Evolutionary conservation across 441 rosid species (phyloP), one percentile per base, ranked within the genome.

Genomic region (Adansonia gregorii): DNA sequence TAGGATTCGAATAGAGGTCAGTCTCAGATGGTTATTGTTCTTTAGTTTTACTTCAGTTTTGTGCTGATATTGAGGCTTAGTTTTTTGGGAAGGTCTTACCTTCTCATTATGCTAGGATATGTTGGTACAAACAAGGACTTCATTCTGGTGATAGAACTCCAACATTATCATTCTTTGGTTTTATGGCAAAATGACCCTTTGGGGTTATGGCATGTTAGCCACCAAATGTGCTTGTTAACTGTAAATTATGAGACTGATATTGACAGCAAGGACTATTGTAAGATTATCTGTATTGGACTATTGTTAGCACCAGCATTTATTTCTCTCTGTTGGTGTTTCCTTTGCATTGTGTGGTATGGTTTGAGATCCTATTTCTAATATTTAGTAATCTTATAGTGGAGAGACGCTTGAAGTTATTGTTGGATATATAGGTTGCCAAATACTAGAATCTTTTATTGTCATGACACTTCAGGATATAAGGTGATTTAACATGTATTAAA

Each of bases 321-420:
- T 73, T 61, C 75, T 80, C 78, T 79, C 76, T 88, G 92, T 91
- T 91, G 90, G 90, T 88, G 87, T 86, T 81, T 77, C 86, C 83
- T 81, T 90, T 72, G 86, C 93, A 76, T 77, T 75, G 75, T 84
- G 85, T 85, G 90, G 90, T 88, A 91, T 88, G 93, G 87, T 78
- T 83, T 89, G 82, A 70, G 79, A 80, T 69, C 84, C 84, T 84
- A 80, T 69, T 63, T 82, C 73, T 83, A 77, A 79, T 86, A 67
- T 78, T 73, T 70, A 73, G 76, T 74, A 74, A 78, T 83, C 78
- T 76, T 79, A 52, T 79, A 68, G 20, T 78, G 54, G 73, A 77
- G 83, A 63, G 84, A 76, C 78, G 78, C 75, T 80, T 72, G 77
- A 74, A 72, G 67, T 73, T 72, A 27, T 67, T 79, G 59, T 74